Evolutionary conservation across 176 grass and related monocot genomes (phyloP).

Genomic region (Hsuehochloa calcarea): DNA sequence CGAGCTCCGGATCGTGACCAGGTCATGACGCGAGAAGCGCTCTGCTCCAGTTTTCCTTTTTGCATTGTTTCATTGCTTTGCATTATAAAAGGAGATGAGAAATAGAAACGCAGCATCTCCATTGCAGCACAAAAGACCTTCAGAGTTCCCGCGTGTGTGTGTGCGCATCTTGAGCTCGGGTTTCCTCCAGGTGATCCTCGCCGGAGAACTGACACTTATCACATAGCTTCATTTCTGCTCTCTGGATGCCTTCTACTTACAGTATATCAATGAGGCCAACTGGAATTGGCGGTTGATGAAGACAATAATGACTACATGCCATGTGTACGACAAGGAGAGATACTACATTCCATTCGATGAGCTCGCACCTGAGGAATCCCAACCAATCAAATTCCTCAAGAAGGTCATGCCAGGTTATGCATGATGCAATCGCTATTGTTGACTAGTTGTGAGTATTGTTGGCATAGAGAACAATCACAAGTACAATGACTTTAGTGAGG

Average conservation of each 20-base stretch:
- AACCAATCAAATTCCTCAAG: slow-evolving; percentile 79
- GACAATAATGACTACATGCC: slow-evolving; percentile 92
- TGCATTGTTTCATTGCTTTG: too few relatives aligned
- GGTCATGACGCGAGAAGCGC: too few relatives aligned
- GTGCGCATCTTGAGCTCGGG: too few relatives aligned
- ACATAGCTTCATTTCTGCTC: slow-evolving; percentile 35
- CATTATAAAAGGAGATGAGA: too few relatives aligned
- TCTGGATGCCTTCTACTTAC: slow-evolving; percentile 24
- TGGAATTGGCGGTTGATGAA: slow-evolving; percentile 99
- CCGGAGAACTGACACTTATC: too few relatives aligned
- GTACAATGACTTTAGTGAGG: slow-evolving; percentile 4
- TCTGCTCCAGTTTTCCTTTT: too few relatives aligned
- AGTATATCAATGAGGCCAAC: slow-evolving; percentile 91
- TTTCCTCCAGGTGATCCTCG: too few relatives aligned
- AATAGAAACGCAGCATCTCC: too few relatives aligned
- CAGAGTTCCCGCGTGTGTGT: too few relatives aligned
- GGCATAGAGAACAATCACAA: slow-evolving; percentile 7
- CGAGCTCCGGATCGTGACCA: too few relatives aligned
- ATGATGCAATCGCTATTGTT: slow-evolving; percentile 42
- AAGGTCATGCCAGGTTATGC: slow-evolving; percentile 83
- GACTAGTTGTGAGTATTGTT: slow-evolving; percentile 28
- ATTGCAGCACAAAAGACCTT: too few relatives aligned
- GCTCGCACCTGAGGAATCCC: slow-evolving; percentile 63
- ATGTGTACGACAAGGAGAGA: slow-evolving; percentile 86
- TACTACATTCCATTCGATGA: slow-evolving; percentile 90